Evolutionary conservation across 768 basidiomycete genomes (phyloP), one percentile per base, ranked within the genome.

Genomic region (Agaricus blazei): DNA sequence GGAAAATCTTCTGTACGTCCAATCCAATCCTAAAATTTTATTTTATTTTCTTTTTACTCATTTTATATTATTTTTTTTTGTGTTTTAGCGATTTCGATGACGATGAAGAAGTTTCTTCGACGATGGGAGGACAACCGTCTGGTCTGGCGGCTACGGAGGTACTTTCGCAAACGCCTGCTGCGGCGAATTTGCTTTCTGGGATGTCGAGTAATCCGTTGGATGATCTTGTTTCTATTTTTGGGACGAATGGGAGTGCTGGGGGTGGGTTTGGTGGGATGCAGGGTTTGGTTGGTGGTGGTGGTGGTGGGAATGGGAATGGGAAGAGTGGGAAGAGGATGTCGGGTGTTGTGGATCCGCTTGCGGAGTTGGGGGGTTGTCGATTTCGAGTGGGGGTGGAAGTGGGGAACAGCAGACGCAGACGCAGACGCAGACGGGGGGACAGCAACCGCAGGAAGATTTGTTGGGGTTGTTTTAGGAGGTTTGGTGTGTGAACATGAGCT

Each of bases 201-300:
- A 87, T 88, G 26, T 93, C 92, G 12, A 80, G 80, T 57, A 97
- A 97, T 66, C 94, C 94, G 1, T 75, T 96, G 43, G 93, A 96
- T 68, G 93, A 97, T 67, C 79, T 97, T 9, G 93, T 95, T 24
- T 94, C 93, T 7, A 90, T 97, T 61, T 97, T 97, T 66, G 92
- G 91, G 14, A 8, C 24, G 8, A 27, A 28, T 27, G 26, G 26
- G 66, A 91, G 41, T 48, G 38, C 49, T 52, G 60, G 52, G 2
- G 50, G 42, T 34, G 57, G 41, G 11, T 48, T 51, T 40, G 55
- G 59, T 46, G 61, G 45, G 8, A 48, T 52, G 23, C 42, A 48
- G 14, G 54, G 47, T 1, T 45, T 54, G 11, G 26, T 56, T 45
- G 19, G 19, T 19, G 19, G 19, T 19, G 19, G 19, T 19, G 19